These are phyloP conservation scores for Teratosphaeria epicoccoides DNA, from an alignment of 2,329 filamentous ascomycete genomes.

Conservation along the genomic window DNA sequence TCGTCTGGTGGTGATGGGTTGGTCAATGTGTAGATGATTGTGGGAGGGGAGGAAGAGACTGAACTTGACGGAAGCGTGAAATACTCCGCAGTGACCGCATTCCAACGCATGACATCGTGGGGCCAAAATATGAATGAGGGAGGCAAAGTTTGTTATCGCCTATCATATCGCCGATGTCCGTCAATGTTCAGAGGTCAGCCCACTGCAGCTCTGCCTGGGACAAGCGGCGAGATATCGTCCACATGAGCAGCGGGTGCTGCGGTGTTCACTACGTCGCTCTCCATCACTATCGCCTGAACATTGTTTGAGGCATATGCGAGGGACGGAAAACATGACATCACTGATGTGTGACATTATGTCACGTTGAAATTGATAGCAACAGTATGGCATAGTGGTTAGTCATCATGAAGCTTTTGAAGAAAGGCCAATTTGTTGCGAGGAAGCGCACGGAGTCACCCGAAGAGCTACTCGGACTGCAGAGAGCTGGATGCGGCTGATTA, in stretches of 20 bases:
- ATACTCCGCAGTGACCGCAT: not conserved
- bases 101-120: not conserved
- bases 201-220: not conserved
- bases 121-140: no score
- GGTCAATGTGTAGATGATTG: not conserved
- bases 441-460: no score
- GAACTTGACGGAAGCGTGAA: not conserved
- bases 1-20: no score
- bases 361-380: no score
- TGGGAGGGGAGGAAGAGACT: not conserved
- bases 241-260: not conserved
- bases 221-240: not conserved
- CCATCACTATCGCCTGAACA: not conserved
- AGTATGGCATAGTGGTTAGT: no score
- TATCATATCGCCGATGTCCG: not conserved
- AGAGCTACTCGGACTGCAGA: no score
- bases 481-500: no score
- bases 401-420: no score
- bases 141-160: not conserved
- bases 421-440: no score
- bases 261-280: not conserved
- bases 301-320: not conserved
- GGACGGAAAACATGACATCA: not conserved
- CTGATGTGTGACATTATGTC: no score
- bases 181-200: no score